Base-by-base conservation (phyloP, 305 asterid genomes). In the Euphrasia arctica region DNA sequence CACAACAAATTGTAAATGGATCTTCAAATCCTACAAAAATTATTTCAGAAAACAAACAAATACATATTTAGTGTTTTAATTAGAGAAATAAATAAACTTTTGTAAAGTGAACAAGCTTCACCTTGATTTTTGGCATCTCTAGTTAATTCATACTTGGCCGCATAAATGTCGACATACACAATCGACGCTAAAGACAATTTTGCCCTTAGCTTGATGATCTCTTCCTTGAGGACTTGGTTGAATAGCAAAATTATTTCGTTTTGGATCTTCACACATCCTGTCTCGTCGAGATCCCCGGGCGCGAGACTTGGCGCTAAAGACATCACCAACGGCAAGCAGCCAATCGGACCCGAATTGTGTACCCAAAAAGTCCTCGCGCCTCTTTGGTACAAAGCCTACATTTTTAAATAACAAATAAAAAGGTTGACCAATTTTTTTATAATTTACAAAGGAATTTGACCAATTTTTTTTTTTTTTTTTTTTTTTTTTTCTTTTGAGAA, bases 301-400 rank as follows among this genome's bases (percentile, higher is more conserved):
- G 1, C 63, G 0, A 84, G 84, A 45, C 79, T 62, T 13, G 47
- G 49, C 6, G 72, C 75, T 54, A 71, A 73, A 1, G 29, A 28
- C 4, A 62, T 50, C 0, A 70, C 9, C 31, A 62, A 29, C 0
- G 84, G 73, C 39, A 79, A 45, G 47, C 94, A 85, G 5, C 94
- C 90, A 14, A 83, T 76, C 4, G 90, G 94, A 15, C 94, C 94
- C 4, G 88, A 75, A 60, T 80, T 83, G 59, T 80, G 86, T 60
- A 83, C 72, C 89, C 89, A 83, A 51, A 78, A 78, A 54, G 70
- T 61, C 73, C 91, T 83, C 47, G 81, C 94, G 56, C 91, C 91
- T 73, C 58, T 74, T 8, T 67, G 50, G 29, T 85, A 78, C 57
- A 88, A 39, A 66, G 27, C 67, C 95, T 88, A 71, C 59, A 52